Conservation (phyloP, 176 grass and related monocot species). For the Triticum monococcum region DNA sequence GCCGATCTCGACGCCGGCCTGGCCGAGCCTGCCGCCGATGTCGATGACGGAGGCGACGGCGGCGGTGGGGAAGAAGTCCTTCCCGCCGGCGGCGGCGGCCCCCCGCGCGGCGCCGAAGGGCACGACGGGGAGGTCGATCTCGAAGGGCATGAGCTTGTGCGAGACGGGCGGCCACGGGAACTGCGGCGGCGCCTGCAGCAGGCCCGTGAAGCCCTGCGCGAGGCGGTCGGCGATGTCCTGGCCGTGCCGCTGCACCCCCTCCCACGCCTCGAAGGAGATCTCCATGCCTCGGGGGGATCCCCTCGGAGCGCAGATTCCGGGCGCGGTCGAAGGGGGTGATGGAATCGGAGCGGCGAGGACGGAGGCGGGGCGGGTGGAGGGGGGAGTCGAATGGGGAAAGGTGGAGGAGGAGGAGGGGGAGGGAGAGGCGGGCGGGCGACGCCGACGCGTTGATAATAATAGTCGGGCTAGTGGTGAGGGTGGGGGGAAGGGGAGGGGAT, state of each 20-base stretch:
- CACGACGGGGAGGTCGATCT: slow-evolving; percentile 47
- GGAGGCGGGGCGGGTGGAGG: neutral
- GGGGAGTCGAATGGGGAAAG: neutral
- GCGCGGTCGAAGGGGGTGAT: neutral
- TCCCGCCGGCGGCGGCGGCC: neutral
- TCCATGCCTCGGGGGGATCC: slow-evolving; percentile 38
- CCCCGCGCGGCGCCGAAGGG: slow-evolving; percentile 25
- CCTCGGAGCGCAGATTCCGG: neutral
- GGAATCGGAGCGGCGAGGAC: neutral
- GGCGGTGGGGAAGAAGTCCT: slow-evolving; percentile 47
- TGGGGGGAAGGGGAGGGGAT: neutral
- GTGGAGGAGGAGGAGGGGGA: neutral
- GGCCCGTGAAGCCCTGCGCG: slow-evolving; percentile 84
- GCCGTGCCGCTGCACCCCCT: slow-evolving; percentile 97
- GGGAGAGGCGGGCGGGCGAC: slow-evolving; percentile 4
- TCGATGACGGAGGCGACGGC: slow-evolving; percentile 71
- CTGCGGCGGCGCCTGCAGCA: slow-evolving; percentile 79
- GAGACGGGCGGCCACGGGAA: slow-evolving; percentile 66
- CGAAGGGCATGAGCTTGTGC: slow-evolving; percentile 57
- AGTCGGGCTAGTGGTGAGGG: slow-evolving; percentile 8
- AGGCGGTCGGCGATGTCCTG: slow-evolving; percentile 93
- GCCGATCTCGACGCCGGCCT: slow-evolving; percentile 87
- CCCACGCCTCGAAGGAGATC: slow-evolving; percentile 95
- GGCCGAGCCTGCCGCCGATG: slow-evolving; percentile 86
- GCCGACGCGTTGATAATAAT: slow-evolving; percentile 26